Base-by-base conservation (phyloP, 306 rosid species). In the Clitoria ternatea region DNA sequence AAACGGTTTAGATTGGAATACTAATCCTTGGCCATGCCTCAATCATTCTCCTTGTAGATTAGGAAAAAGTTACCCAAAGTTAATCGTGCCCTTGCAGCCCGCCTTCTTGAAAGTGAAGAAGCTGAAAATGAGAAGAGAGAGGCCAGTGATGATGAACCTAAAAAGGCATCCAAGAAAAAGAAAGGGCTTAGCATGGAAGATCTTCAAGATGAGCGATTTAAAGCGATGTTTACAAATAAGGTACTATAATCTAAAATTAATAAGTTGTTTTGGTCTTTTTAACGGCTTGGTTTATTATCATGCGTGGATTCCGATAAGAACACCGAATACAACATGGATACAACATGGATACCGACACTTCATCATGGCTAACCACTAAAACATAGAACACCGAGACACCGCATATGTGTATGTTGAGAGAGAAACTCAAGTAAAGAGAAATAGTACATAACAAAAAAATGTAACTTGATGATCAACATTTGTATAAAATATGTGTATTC, bases 41-140 rank as follows among this genome's bases (percentile, higher is more conserved):
- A 69, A 74, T 69, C 52, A 18, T 75, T 40, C 56, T 65, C 76
- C 60, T 48, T 85, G 78, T 86, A 94, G 98, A 78, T 86, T 27
- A 87, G 76, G 83, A 88, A 73, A 80, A 90, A 85, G 79, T 60
- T 94, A 61, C 98, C 98, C 72, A 88, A 87, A 72, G 88, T 90
- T 55, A 94, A 94, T 67, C 84, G 88, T 70, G 53, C 35, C 23
- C 85, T 88, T 35, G 98, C 96, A 44, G 80, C 81, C 64, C 89
- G 83, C 61, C 85, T 93, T 53, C 77, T 85, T 18, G 87, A 84
- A 64, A 59, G 47, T 42, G 98, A 87, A 78, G 94, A 83, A 65
- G 78, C 70, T 61, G 92, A 80, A 57, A 72, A 69, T 44, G 96
- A 85, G 62, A 80, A 75, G 50, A 77, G 27, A 75, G 92, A 83